Evolutionary conservation across 179 eudicot species (phyloP), one percentile per base, ranked within the genome.

Genomic region (Nepenthes alata): DNA sequence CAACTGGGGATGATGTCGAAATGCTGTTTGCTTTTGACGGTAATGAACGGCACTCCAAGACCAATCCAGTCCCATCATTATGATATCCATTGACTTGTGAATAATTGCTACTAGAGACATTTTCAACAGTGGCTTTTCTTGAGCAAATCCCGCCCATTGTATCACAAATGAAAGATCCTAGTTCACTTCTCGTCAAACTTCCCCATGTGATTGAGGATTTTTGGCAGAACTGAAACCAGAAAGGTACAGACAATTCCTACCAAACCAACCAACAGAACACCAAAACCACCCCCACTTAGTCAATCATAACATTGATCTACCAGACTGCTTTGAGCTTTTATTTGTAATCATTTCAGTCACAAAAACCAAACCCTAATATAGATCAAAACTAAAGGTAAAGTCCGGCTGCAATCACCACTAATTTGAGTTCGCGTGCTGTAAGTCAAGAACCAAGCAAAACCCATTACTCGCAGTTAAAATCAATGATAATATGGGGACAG

Each of bases 121-220:
- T 69, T 65, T 90, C 91, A 53, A 74, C 82, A 6, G 87, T 82
- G 70, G 96, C 74, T 66, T 82, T 87, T 75, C 72, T 90, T n/a
- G 99, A 87, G 78, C 97, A 90, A 62, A 94, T 54, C 63, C 97
- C 97, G 61, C 99, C 99, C 99, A 94, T 94, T 68, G 64, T 63
- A 60, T 10, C 52, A 9, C 57, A 56, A 63, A 59, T 57, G 41
- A 35, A 2, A 11, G 56, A 53, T 50, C 65, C 69, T 11, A 55
- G 65, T 62, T 50, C 45, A 36, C 48, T 66, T 68, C 74, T 65
- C 72, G 65, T 13, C 47, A 16, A 67, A n/a, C 8, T 41, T 16
- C 57, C 36, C 14, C 53, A 48, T 1, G 12, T 7, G 36, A 3
- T 60, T 16, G 52, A 15, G 6, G 7, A 44, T 14, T 45, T 47